Evolutionary conservation across 2,329 filamentous ascomycete genomes (phyloP), one percentile per base, ranked within the genome.

Genomic region (Zalaria obscura): DNA sequence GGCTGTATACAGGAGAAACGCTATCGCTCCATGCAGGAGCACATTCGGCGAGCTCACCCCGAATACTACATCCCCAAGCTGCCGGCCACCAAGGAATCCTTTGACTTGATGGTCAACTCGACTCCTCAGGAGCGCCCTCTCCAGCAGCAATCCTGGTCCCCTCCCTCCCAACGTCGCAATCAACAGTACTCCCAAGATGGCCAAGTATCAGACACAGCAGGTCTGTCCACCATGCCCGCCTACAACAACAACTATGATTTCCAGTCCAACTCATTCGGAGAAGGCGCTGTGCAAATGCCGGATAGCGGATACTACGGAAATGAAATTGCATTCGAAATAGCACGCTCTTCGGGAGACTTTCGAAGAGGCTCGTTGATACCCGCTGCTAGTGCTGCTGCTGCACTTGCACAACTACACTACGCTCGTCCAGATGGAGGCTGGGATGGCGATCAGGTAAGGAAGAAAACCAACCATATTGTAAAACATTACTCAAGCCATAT

Each of bases 1-100:
- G 46, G 53, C 36, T 57, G 29, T 32, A 7, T 51, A 61, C 65
- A 93, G 86, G 86, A 93, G 69, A 93, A 93, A 66, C 77, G 85
- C 52, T 98, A 88, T 68, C 87, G 91, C 63, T 96, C 89, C 48
- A 96, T 98, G 86, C 91, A 96, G 67, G 91, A 98, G 74, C 91
- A 98, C 60, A 96, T 98, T 57, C 85, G 91, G 55, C 81, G 91
- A 63, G 89, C 91, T 52, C 91, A 98, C 62, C 89, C 89, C 47
- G 87, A 93, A 62, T 83, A 95, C 63, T 96, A 96, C 67, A 93
- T 98, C 54, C 80, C 91, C 39, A 95, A 96, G 75, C 82, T 96
- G 54, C 89, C 91, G 51, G 91, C 91, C 38, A 98, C 89, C 53
- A 89, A 95, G 64, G 89, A 96, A 67, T 95, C 87, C 78, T 95